Percentiles rank a stretch among this genome's conserved stretches.
Evolutionary conservation across 495 filamentous ascomycete species (phyloP).

Genomic region (Daldinia childiae): DNA sequence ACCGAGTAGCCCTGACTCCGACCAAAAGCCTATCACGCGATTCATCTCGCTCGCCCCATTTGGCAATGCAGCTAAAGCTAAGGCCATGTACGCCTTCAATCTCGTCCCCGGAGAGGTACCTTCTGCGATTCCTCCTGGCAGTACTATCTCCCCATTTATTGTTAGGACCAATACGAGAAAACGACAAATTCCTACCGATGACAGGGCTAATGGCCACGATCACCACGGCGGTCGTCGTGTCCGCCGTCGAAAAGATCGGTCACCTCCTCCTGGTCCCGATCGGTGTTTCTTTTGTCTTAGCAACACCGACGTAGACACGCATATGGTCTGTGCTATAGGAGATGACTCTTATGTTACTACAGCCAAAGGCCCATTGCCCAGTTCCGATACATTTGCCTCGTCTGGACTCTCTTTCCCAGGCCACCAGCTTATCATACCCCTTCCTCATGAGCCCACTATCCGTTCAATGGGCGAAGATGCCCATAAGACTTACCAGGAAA

Average conservation of each 20-base stretch:
- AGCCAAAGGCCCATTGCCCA: slow-evolving; percentile 88
- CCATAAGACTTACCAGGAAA: slow-evolving; percentile 76
- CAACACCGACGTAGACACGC: slow-evolving; percentile 80
- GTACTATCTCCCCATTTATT: slow-evolving; percentile 75
- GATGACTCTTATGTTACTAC: slow-evolving; percentile 86
- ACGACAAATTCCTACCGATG: slow-evolving; percentile 68
- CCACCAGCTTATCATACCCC: slow-evolving; percentile 91
- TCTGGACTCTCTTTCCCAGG: slow-evolving; percentile 74
- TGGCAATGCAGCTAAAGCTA: slow-evolving; percentile 76
- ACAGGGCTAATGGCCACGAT: slow-evolving; percentile 56
- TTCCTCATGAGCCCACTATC: slow-evolving; percentile 67
- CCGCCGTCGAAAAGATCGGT: slow-evolving; percentile 56
- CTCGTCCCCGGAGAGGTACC: slow-evolving; percentile 69
- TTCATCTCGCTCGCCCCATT: slow-evolving; percentile 87
- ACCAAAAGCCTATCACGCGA: slow-evolving; percentile 73
- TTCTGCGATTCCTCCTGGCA: slow-evolving; percentile 67
- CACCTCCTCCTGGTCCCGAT: slow-evolving; percentile 73
- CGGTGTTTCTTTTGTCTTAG: slow-evolving; percentile 95
- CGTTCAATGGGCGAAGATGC: slow-evolving; percentile 68
- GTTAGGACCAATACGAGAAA: slow-evolving; percentile 59
- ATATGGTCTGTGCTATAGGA: slow-evolving; percentile 89
- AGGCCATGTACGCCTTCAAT: slow-evolving; percentile 90
- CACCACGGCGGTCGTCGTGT: slow-evolving; percentile 66
- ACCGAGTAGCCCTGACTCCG: slow-evolving; percentile 39
- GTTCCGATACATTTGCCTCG: slow-evolving; percentile 67